Evolutionary conservation across 768 basidiomycete species (phyloP), one percentile per base, ranked within the genome.

Genomic region (Phanerodontia chrysosporium): DNA sequence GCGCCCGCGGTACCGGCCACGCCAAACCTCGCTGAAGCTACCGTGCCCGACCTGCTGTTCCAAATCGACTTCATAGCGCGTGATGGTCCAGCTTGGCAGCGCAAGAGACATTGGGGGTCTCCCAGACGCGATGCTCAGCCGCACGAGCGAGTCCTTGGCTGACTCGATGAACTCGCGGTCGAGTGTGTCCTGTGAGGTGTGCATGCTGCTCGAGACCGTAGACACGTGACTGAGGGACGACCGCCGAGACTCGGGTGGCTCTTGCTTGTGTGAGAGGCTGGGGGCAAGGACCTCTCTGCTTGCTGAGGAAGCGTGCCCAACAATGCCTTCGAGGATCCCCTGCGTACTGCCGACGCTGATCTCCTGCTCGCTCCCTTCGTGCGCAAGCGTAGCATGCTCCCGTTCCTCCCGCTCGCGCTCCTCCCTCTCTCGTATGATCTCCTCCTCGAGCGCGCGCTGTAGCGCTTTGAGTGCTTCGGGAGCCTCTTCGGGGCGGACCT

Each of bases 391-490:
- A 27, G 58, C 63, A 55, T 72, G 55, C 28, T 21, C 35, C 21
- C 12, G 29, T 18, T 51, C 63, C 57, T 42, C 39, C 25, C 60
- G 63, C 32, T 61, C 65, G 30, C 61, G 61, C 7, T 69, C 65
- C 14, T 65, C 53, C 60, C 59, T 63, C 53, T 72, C 74, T 35
- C 60, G 65, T 57, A 74, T 76, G 45, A 76, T 72, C 55, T 78
- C 76, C 21, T 66, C 63, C 73, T 85, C 84, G 51, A 89, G 73
- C 16, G 83, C 83, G 24, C 90, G 73, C 72, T 90, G 89, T 18
- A 92, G 76, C 3, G 90, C 85, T 73, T 89, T 90, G 69, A 91
- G 84, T 13, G 89, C 89, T 69, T 92, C 90, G 0, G 86, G 85
- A 80, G 90, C 86, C 69, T 90, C 87, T 46, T 83, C 81, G 48